phyloP scores from a whole-genome alignment of 805 yeast genomes.

The Danielia reshetovae region DNA sequence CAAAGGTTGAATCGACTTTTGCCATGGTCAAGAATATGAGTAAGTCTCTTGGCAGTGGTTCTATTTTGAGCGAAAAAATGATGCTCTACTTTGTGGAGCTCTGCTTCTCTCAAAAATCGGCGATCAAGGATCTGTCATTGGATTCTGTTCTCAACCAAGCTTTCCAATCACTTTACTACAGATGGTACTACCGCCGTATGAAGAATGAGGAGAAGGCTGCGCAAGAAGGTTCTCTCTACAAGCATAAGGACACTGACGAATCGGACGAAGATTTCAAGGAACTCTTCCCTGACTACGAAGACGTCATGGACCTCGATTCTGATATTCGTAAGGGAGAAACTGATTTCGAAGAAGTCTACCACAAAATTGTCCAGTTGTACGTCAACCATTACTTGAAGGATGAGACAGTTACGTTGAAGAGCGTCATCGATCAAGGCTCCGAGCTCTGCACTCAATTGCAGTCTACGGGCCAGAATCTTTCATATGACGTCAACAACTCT shows the following conservation, averaged over 20 bases:
- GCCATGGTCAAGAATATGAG: constrained; percentile 29
- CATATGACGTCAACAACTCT: constrained; percentile 15
- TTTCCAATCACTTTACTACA: constrained; percentile 61
- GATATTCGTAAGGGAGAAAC: constrained; percentile 16
- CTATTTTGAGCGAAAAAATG: constrained; percentile 47
- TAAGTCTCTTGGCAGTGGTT: constrained; percentile 41
- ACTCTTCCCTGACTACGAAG: constrained; percentile 89
- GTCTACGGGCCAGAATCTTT: constrained; percentile 7
- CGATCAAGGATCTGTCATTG: constrained; percentile 1
- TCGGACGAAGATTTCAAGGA: constrained; percentile 73
- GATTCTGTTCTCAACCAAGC: constrained; percentile 36
- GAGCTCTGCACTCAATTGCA: constrained; percentile 11
- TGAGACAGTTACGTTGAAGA: constrained; percentile 4
- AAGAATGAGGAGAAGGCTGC: constrained; percentile 62
- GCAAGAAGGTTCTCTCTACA: constrained; percentile 60
- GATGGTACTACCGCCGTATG: constrained; percentile 77
- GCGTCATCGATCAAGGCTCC: constrained; percentile 12
- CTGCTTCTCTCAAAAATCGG: constrained; percentile 30
- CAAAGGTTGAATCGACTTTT: constrained; percentile 28
- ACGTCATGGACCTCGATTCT: constrained; percentile 39
- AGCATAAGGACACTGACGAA: constrained; percentile 60
- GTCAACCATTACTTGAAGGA: constrained; percentile 35
- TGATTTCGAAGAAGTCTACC: constrained; percentile 44
- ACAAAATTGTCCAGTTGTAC: constrained; percentile 47
- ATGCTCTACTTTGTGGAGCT: constrained; percentile 46